Percentiles rank a stretch among this genome's conserved stretches.
These are phyloP conservation scores for Citrullus amarus DNA, from an alignment of 306 rosid species.

Conservation along the genomic window DNA sequence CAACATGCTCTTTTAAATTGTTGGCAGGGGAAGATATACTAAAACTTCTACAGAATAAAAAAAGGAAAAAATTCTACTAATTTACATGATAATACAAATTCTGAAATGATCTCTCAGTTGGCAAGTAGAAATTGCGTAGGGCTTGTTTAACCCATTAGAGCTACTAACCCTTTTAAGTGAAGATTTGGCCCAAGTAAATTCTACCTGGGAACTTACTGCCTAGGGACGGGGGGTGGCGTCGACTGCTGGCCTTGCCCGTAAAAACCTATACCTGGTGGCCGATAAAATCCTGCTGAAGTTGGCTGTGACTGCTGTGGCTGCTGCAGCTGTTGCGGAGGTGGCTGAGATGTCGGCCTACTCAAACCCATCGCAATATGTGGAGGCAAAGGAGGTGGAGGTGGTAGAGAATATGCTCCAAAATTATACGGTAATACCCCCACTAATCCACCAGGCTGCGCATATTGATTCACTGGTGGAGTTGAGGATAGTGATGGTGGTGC, in stretches of 20 bases:
- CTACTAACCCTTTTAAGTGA: not conserved
- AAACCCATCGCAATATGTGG: constrained; percentile 51
- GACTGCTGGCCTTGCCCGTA: constrained; percentile 66
- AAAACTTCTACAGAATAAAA: not conserved
- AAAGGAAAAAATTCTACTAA: constrained; percentile 20
- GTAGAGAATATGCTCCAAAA: constrained; percentile 41
- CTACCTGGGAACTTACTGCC: constrained; percentile 41
- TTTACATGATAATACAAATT: constrained; percentile 45
- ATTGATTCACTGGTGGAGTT: constrained; percentile 41
- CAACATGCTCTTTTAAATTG: not conserved
- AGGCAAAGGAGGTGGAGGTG: constrained; percentile 79
- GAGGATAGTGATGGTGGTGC: constrained; percentile 35
- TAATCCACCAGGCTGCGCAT: constrained; percentile 53
- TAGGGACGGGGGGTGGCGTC: constrained; percentile 54
- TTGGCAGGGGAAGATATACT: not conserved
- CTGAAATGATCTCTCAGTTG: constrained; percentile 20
- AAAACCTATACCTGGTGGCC: constrained; percentile 63
- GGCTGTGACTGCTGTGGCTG: constrained; percentile 41
- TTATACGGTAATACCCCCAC: constrained; percentile 51
- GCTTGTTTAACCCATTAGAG: constrained; percentile 10
- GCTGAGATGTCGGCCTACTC: constrained; percentile 40
- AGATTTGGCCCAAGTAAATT: constrained; percentile 5
- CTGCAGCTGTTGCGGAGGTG: constrained; percentile 40
- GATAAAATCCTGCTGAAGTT: constrained; percentile 50
- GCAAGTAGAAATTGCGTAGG: not conserved